These are phyloP conservation scores for Fusarium guadeloupense DNA, from an alignment of 2,329 filamentous ascomycete species.

Conservation along the genomic window DNA sequence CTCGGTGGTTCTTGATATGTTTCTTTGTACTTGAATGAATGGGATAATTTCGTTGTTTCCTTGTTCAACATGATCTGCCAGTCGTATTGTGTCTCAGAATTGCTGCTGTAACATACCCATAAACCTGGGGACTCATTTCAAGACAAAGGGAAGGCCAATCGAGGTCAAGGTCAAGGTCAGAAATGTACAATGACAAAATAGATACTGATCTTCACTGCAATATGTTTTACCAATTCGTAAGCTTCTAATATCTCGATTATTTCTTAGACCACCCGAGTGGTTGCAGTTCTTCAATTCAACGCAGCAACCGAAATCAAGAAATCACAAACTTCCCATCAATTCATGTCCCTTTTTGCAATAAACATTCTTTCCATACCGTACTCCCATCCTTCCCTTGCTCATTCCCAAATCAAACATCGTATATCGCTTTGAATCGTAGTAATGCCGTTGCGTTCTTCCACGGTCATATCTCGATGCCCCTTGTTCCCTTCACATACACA, in stretches of 20 bases:
- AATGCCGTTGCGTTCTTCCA: neutral
- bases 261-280: neutral
- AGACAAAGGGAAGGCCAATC: neutral
- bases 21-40: conserved; percentile 6
- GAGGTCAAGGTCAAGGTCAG: too few relatives aligned
- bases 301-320: neutral
- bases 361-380: conserved; percentile 6
- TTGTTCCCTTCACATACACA: conserved; percentile 34
- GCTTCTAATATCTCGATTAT: too few relatives aligned
- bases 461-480: neutral
- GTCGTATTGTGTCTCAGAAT: conserved; percentile 17
- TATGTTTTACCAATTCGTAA: too few relatives aligned
- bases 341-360: neutral
- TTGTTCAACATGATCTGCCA: neutral
- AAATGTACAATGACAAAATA: too few relatives aligned
- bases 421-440: conserved; percentile 7
- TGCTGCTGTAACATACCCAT: neutral
- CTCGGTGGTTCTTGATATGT: neutral
- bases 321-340: conserved; percentile 5
- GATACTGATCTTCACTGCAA: too few relatives aligned
- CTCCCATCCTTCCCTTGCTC: neutral
- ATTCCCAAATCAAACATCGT: conserved; percentile 16
- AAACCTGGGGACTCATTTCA: neutral
- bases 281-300: neutral
- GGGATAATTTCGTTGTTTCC: neutral